A percentile compares a stretch with the other conserved stretches of the same genome.
These are phyloP conservation scores for Ramularia collo-cygni DNA, from an alignment of 2,329 filamentous ascomycete species.

Conservation along the genomic window DNA sequence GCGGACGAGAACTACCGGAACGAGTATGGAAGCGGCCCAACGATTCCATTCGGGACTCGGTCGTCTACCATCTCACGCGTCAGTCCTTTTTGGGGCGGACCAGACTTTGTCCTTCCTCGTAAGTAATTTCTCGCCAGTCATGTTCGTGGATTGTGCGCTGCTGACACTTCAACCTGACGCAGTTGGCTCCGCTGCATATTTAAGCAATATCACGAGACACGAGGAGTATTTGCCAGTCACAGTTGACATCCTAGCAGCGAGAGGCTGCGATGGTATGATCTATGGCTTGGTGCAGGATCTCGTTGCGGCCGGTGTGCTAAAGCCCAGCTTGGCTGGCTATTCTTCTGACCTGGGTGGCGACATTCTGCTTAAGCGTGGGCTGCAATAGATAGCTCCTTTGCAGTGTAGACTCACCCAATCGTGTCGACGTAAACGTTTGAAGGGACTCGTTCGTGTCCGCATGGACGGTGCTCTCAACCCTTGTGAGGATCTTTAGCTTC, in stretches of 20 bases:
- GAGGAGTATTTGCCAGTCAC: conserved; percentile 51
- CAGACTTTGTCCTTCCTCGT: conserved; percentile 41
- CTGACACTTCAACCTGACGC: not conserved
- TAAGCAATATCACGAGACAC: conserved; percentile 42
- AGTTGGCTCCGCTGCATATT: conserved; percentile 39
- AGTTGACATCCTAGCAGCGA: conserved; percentile 51
- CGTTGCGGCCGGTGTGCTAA: conserved; percentile 43
- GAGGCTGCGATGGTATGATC: conserved; percentile 55
- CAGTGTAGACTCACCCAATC: too few relatives aligned
- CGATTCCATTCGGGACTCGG: conserved; percentile 42
- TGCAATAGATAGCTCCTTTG: not conserved
- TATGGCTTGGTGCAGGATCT: conserved; percentile 49
- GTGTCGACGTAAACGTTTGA: too few relatives aligned
- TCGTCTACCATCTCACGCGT: conserved; percentile 45
- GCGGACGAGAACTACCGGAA: conserved; percentile 41
- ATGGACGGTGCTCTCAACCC: too few relatives aligned
- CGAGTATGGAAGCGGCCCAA: conserved; percentile 37
- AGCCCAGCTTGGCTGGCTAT: conserved; percentile 39
- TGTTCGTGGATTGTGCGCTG: not conserved
- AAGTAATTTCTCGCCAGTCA: conserved; percentile 7
- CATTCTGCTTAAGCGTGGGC: conserved; percentile 29
- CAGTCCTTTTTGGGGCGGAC: conserved; percentile 42
- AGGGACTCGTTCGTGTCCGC: too few relatives aligned
- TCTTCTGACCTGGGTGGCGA: conserved; percentile 36
- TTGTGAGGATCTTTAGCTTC: too few relatives aligned